Conservation (phyloP, 257 asterid genomes). For the Craterostigma plantagineum region DNA sequence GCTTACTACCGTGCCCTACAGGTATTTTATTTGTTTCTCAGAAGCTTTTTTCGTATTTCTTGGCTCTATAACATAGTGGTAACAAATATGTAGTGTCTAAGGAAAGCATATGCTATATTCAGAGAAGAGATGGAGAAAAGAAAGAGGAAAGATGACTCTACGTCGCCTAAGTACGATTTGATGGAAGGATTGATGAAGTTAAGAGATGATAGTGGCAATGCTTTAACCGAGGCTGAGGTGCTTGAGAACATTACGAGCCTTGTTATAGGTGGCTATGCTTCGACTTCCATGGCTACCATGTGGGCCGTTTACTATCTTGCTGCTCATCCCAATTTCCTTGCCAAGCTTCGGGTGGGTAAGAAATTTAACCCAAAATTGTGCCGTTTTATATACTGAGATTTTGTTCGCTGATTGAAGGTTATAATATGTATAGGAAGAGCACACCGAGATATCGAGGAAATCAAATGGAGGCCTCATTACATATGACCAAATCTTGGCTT, state of each 20-base stretch:
- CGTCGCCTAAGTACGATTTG: slow-evolving; percentile 12
- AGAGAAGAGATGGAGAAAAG: slow-evolving; percentile 31
- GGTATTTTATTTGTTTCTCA: slow-evolving; percentile 15
- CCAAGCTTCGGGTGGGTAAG: slow-evolving; percentile 24
- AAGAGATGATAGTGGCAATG: slow-evolving; percentile 20
- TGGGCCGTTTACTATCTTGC: slow-evolving; percentile 31
- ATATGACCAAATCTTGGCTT: slow-evolving; percentile 22
- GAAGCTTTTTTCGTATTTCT: too few species aligned
- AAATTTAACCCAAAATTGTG: too few species aligned
- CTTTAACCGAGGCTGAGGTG: slow-evolving; percentile 19
- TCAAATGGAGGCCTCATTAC: slow-evolving; percentile 21
- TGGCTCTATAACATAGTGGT: too few species aligned
- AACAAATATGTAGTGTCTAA: slow-evolving; percentile 21
- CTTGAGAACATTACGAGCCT: slow-evolving; percentile 29
- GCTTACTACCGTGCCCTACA: slow-evolving; percentile 20
- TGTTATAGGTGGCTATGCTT: slow-evolving; percentile 21
- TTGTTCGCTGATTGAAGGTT: too few species aligned
- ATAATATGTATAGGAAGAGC: slow-evolving; percentile 25
- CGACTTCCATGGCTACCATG: slow-evolving; percentile 25
- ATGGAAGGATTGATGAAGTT: slow-evolving; percentile 26
- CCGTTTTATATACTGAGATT: neutral
- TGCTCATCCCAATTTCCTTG: slow-evolving; percentile 21
- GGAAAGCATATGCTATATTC: slow-evolving; percentile 19
- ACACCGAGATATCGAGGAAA: slow-evolving; percentile 16
- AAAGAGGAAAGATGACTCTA: slow-evolving; percentile 7